These are phyloP conservation scores for Stylosanthes scabra DNA, from an alignment of 331 rosid genomes.

Conservation along the genomic window DNA sequence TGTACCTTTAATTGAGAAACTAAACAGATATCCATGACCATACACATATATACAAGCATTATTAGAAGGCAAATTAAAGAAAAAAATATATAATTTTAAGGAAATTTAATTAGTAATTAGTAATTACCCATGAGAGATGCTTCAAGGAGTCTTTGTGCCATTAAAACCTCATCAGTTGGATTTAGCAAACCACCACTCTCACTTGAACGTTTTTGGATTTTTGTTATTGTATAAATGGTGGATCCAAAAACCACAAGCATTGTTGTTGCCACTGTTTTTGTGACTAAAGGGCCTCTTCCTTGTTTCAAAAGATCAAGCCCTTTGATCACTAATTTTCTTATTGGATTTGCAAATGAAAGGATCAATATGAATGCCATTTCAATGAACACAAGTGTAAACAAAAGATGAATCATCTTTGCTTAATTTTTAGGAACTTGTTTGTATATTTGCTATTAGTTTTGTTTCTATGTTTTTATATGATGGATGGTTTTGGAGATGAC, in stretches of 20 bases:
- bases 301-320: slow-evolving; percentile 59
- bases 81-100: background rate
- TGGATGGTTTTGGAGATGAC: slow-evolving; percentile 17
- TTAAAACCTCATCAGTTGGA: slow-evolving; percentile 71
- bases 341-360: slow-evolving; percentile 60
- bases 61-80: background rate
- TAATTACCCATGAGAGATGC: slow-evolving; percentile 64
- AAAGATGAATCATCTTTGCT: slow-evolving; percentile 54
- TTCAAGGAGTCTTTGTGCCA: slow-evolving; percentile 53
- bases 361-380: slow-evolving; percentile 57
- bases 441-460: slow-evolving; percentile 1
- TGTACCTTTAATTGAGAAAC: no score
- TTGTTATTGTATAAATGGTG: slow-evolving; percentile 42
- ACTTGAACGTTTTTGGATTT: slow-evolving; percentile 48
- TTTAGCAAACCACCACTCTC: slow-evolving; percentile 50
- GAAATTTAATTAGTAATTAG: background rate
- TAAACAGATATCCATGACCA: no score
- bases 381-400: slow-evolving; percentile 45
- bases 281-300: slow-evolving; percentile 62
- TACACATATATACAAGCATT: no score
- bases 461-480: background rate
- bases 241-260: slow-evolving; percentile 57
- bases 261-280: slow-evolving; percentile 68
- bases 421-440: background rate
- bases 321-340: slow-evolving; percentile 50